phyloP scores from a whole-genome alignment of 768 basidiomycete genomes.

The Rhizopogon vesiculosus region DNA sequence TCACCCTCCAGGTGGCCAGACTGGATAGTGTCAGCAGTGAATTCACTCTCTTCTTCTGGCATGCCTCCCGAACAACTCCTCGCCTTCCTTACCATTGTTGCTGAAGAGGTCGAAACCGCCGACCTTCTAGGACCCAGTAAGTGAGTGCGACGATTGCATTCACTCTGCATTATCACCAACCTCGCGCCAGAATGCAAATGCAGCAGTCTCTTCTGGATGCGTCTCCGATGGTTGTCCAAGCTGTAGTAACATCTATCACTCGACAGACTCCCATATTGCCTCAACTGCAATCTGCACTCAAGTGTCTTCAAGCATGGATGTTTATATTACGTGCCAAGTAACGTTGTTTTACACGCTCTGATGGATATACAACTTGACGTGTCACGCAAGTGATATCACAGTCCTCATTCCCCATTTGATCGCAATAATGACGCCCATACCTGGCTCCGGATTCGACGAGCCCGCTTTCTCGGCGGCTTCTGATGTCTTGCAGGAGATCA shows the following conservation, averaged over 20 bases:
- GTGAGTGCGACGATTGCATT: constrained; percentile 37
- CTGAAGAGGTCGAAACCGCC: constrained; percentile 75
- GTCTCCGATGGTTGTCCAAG: constrained; percentile 64
- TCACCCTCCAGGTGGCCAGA: constrained; percentile 63
- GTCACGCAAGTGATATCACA: constrained; percentile 53
- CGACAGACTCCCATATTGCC: constrained; percentile 28
- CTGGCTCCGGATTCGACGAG: constrained; percentile 37
- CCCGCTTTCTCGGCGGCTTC: constrained; percentile 58
- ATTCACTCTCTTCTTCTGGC: constrained; percentile 55
- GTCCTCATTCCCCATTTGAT: constrained; percentile 65
- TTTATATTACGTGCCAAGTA: constrained; percentile 63
- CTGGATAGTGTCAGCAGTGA: constrained; percentile 68
- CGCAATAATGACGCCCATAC: constrained; percentile 32
- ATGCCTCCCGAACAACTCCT: constrained; percentile 57
- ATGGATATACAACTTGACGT: neutral
- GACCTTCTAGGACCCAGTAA: constrained; percentile 71
- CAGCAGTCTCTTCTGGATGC: constrained; percentile 63
- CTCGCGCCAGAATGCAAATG: constrained; percentile 49
- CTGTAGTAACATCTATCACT: constrained; percentile 55
- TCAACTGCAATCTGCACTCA: constrained; percentile 67
- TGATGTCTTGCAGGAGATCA: constrained; percentile 72
- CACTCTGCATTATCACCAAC: constrained; percentile 5
- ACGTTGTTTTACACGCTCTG: constrained; percentile 9
- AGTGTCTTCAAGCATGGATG: constrained; percentile 85
- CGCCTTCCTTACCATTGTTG: constrained; percentile 78